These are phyloP conservation scores for Larix kaempferi DNA, from an alignment of 75 land plant species.

Conservation along the genomic window DNA sequence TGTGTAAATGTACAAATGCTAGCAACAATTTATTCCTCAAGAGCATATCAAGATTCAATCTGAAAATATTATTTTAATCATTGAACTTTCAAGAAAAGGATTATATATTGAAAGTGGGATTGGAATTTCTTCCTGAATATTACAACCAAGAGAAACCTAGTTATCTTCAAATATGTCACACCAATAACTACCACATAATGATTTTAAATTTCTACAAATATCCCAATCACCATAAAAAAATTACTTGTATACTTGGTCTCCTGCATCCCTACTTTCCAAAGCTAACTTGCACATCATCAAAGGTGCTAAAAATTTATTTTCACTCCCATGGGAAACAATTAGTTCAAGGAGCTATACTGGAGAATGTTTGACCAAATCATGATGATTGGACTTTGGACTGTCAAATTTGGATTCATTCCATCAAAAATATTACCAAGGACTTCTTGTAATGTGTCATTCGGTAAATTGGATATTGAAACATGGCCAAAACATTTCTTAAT, in stretches of 20 bases:
- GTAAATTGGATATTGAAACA: neutral
- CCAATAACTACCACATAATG: neutral
- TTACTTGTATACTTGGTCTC: neutral
- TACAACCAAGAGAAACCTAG: neutral
- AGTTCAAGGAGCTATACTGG: neutral
- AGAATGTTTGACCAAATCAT: neutral
- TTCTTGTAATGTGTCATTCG: neutral
- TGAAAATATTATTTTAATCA: neutral
- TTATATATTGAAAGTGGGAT: neutral
- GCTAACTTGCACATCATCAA: neutral
- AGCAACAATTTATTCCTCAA: neutral
- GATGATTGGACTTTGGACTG: neutral
- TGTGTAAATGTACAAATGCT: neutral
- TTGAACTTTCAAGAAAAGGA: neutral
- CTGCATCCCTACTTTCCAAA: neutral
- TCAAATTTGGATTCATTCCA: neutral
- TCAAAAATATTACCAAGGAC: neutral
- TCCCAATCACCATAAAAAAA: constrained; percentile 1
- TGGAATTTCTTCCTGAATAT: neutral
- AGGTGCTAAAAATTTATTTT: neutral
- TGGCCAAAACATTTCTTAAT: neutral
- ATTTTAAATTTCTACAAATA: neutral
- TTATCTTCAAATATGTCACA: neutral
- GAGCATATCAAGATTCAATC: neutral
- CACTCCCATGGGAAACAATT: neutral